Conservation (phyloP, 2,329 filamentous ascomycete genomes). For the Hansfordia pulvinata region DNA sequence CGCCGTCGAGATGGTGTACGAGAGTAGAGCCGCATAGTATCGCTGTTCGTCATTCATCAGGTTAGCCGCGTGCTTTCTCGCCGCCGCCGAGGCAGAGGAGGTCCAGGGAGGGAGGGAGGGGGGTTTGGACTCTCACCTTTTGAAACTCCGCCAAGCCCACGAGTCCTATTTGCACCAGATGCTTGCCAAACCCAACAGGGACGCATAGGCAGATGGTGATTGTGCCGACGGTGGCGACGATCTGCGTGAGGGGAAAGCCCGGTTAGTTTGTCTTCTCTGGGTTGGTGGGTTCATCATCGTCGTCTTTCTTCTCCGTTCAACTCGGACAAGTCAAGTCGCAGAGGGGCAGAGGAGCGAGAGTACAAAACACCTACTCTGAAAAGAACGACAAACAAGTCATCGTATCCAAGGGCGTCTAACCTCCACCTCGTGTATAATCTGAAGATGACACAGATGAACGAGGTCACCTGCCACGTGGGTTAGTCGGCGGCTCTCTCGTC, state of each 20-base stretch:
- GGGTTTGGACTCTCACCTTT: constrained; percentile 10
- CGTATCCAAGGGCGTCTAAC: background rate
- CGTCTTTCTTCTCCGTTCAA: too few relatives aligned
- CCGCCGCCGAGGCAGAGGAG: background rate
- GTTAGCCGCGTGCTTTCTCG: background rate
- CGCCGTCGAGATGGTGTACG: constrained; percentile 19
- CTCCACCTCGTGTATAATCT: background rate
- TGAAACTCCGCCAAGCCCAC: constrained; percentile 10
- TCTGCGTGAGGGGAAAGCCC: constrained; percentile 4
- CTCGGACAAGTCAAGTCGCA: too few relatives aligned
- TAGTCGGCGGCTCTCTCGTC: background rate
- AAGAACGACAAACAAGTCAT: constrained; percentile 1
- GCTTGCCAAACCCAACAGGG: constrained; percentile 15
- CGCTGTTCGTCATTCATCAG: constrained; percentile 7
- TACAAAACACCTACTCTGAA: too few relatives aligned
- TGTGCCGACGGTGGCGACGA: constrained; percentile 12
- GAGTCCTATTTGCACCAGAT: constrained; percentile 8
- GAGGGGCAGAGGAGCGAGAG: too few relatives aligned
- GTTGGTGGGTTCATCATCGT: background rate
- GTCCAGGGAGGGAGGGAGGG: background rate
- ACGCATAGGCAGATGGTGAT: constrained; percentile 10
- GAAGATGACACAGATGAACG: background rate
- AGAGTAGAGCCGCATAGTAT: constrained; percentile 17
- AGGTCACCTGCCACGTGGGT: background rate
- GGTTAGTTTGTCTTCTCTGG: background rate